Base-by-base conservation (phyloP, 2,329 filamentous ascomycete species). In the Phaeoacremonium minimum region DNA sequence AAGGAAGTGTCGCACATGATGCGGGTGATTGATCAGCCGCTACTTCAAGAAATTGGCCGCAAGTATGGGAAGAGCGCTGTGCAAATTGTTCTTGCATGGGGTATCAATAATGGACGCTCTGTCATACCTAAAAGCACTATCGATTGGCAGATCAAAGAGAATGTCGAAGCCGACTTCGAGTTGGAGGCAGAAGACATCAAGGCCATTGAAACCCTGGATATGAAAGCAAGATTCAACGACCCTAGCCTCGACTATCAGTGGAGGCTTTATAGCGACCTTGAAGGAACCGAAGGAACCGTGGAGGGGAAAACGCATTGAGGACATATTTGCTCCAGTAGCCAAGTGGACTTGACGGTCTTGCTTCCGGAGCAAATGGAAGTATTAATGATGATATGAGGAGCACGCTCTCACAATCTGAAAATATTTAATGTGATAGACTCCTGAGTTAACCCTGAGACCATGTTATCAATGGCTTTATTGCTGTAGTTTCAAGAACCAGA, bases 61-160 rank as follows among this genome's bases (percentile, higher is more conserved):
- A 55, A 53, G 35, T 52, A 57, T 35, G 46, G 44, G 5, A 58
- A 57, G 26, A 54, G 47, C 7, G 47, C 55, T 2, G 55, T 55
- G 4, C 56, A 63, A 40, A 43, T 62, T 20, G 50, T 51, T n/a
- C 38, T 61, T 29, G 48, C 53, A 2, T 63, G 57, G 59, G 59
- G 56, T 3, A 36, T 63, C 8, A 51, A 48, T 17, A 51, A 44
- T 14, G 57, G 56, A 2, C 50, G 53, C 14, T 53, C 45, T 4
- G 54, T 62, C 2, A 63, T 63, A 7, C 58, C 57, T 1, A 63
- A 63, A 46, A 63, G 57, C 39, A 52, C 49, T 5, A 55, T 58
- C 22, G 51, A 53, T 32, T 58, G 55, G 51, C 55, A 58, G 39
- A 54, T 58, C 18, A 40, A 49, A 5, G 33, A 35, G 11, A 35